phyloP scores from a whole-genome alignment of 106 monocot species.

The Allium cepa region DNA sequence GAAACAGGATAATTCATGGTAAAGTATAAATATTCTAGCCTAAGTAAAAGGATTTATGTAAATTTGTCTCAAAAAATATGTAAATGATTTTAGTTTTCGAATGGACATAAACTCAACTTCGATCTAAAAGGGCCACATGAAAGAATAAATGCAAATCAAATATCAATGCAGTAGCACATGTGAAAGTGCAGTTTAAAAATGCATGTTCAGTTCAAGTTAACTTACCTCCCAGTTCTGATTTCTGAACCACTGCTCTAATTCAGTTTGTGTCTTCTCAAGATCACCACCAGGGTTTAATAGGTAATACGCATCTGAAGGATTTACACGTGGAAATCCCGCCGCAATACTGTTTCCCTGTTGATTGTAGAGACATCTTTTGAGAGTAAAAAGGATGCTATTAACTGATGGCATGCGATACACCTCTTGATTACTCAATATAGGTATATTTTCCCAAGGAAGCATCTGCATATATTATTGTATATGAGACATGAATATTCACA shows the following conservation, averaged over 20 bases:
- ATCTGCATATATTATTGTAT: constrained; percentile 33
- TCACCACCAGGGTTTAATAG: constrained; percentile 82
- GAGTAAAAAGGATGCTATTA: constrained; percentile 34
- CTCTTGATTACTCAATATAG: constrained; percentile 62
- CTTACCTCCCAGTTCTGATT: constrained; percentile 54
- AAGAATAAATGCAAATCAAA: not conserved
- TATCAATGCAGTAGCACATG: not conserved
- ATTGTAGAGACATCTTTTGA: constrained; percentile 19
- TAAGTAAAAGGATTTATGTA: too few species aligned
- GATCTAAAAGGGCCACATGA: not conserved
- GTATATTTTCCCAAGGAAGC: constrained; percentile 88
- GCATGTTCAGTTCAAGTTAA: not conserved
- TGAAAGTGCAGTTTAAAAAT: not conserved
- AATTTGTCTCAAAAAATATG: too few species aligned
- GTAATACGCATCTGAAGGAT: constrained; percentile 56
- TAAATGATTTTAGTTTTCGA: too few species aligned
- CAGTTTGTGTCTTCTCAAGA: constrained; percentile 47
- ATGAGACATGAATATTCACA: too few species aligned
- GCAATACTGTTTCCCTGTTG: constrained; percentile 6
- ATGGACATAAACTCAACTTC: too few species aligned
- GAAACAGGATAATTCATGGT: too few species aligned
- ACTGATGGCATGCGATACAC: constrained; percentile 93
- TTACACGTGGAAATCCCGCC: constrained; percentile 33
- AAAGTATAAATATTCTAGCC: too few species aligned
- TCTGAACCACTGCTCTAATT: constrained; percentile 73